Conservation (phyloP, 352 stramenopile species). For the Globisporangium nagaii region DNA sequence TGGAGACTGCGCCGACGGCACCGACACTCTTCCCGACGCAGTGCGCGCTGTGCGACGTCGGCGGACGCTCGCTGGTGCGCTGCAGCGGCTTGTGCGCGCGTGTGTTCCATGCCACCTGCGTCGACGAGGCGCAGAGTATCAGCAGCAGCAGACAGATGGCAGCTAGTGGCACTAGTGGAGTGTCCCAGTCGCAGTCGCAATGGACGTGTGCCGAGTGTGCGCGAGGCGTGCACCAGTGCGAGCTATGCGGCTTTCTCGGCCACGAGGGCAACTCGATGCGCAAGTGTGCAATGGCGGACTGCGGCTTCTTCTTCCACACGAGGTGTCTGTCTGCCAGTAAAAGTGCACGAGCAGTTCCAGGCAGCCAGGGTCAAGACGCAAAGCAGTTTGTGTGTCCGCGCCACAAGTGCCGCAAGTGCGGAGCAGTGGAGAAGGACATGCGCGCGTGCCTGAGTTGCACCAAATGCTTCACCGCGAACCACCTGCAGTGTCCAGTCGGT, state of each 20-base stretch:
- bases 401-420: conserved; percentile 50
- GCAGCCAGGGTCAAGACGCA: too few relatives aligned
- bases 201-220: conserved; percentile 72
- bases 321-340: conserved; percentile 21
- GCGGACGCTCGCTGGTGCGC: conserved; percentile 44
- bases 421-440: conserved; percentile 43
- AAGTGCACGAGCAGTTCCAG: too few relatives aligned
- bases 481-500: too few relatives aligned
- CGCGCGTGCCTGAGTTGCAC: conserved; percentile 43
- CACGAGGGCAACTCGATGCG: conserved; percentile 44
- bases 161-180: background rate
- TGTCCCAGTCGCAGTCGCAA: background rate
- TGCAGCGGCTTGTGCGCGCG: conserved; percentile 54
- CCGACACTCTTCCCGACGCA: conserved; percentile 40
- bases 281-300: conserved; percentile 44
- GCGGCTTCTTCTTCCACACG: conserved; percentile 57
- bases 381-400: conserved; percentile 47
- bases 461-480: conserved; percentile 40
- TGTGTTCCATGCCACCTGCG: conserved; percentile 52
- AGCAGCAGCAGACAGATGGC: background rate
- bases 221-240: conserved; percentile 49
- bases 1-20: background rate
- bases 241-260: conserved; percentile 68
- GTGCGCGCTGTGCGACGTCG: conserved; percentile 53
- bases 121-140: conserved; percentile 38